Percentiles rank a stretch among this genome's conserved stretches.
Evolutionary conservation across 768 basidiomycete genomes (phyloP).

Genomic region (Boletus sensibilis): DNA sequence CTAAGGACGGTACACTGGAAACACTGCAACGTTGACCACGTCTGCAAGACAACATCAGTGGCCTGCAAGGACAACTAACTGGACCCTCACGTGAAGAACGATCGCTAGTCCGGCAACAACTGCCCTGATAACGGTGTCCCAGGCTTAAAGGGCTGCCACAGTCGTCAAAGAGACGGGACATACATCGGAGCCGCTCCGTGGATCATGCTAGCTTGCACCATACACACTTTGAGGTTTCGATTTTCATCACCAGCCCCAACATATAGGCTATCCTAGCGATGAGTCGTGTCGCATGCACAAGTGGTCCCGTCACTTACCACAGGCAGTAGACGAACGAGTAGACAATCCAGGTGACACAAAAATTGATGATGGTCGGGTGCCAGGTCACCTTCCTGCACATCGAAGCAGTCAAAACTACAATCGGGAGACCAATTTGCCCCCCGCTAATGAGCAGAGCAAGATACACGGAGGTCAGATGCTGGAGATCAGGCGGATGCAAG

Average conservation of each 20-base stretch:
- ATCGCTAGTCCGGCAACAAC: constrained; percentile 41
- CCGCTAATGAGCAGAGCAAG: constrained; percentile 49
- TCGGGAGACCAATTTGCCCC: constrained; percentile 51
- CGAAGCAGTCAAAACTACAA: constrained; percentile 46
- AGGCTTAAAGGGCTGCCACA: background rate
- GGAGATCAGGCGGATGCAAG: constrained; percentile 20
- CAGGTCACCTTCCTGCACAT: constrained; percentile 42
- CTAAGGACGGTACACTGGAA: constrained; percentile 16
- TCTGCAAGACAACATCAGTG: constrained; percentile 26
- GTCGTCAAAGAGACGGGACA: constrained; percentile 16
- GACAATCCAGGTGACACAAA: constrained; percentile 55
- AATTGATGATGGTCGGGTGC: constrained; percentile 55
- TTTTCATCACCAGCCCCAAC: constrained; percentile 22
- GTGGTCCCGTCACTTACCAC: constrained; percentile 39
- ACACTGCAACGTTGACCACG: constrained; percentile 37
- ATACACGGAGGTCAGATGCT: constrained; percentile 38
- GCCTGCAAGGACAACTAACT: background rate
- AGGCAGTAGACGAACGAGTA: constrained; percentile 53
- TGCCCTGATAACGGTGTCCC: constrained; percentile 33
- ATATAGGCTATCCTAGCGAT: constrained; percentile 33
- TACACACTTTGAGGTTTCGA: constrained; percentile 39
- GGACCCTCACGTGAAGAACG: constrained; percentile 39
- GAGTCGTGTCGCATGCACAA: constrained; percentile 3
- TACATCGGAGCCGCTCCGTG: constrained; percentile 56
- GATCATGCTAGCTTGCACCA: constrained; percentile 51